These are phyloP conservation scores for Rhizopogon sp. DNA, from an alignment of 768 basidiomycete genomes.

Conservation along the genomic window DNA sequence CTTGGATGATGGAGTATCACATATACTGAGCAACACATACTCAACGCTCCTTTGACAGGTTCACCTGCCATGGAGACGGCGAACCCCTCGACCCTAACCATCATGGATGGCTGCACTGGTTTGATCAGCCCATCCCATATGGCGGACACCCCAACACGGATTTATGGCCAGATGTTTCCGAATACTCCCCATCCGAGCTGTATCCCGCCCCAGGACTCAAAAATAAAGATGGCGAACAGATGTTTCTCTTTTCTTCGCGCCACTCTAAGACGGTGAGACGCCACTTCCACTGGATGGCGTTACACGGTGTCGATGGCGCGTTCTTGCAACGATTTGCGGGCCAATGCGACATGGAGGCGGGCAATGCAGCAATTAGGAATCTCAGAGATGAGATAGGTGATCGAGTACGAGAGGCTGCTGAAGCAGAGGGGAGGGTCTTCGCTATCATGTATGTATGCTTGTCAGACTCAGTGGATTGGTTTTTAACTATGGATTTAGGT, in stretches of 20 bases:
- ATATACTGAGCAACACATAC: conserved; percentile 4
- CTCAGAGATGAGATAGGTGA: conserved; percentile 73
- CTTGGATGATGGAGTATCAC: neutral
- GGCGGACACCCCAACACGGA: conserved; percentile 74
- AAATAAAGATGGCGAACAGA: conserved; percentile 49
- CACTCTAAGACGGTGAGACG: conserved; percentile 68
- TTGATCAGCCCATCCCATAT: conserved; percentile 55
- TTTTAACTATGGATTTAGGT: conserved; percentile 41
- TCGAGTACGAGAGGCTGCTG: conserved; percentile 69
- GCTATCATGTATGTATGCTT: conserved; percentile 67
- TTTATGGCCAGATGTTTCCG: conserved; percentile 75
- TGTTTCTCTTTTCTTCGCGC: conserved; percentile 74
- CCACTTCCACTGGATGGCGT: conserved; percentile 67
- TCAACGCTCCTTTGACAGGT: conserved; percentile 41
- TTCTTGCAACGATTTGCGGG: conserved; percentile 77
- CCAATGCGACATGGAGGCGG: conserved; percentile 54
- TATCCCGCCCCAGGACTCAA: conserved; percentile 65
- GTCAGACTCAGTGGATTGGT: neutral
- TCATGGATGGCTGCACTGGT: conserved; percentile 88
- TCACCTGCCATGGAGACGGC: conserved; percentile 67
- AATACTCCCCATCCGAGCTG: conserved; percentile 66
- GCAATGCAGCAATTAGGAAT: conserved; percentile 50
- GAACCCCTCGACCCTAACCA: conserved; percentile 65
- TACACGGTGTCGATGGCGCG: conserved; percentile 74
- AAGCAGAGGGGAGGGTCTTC: conserved; percentile 75